phyloP scores from a whole-genome alignment of 305 asterid genomes.

The Nicotiana rustica region DNA sequence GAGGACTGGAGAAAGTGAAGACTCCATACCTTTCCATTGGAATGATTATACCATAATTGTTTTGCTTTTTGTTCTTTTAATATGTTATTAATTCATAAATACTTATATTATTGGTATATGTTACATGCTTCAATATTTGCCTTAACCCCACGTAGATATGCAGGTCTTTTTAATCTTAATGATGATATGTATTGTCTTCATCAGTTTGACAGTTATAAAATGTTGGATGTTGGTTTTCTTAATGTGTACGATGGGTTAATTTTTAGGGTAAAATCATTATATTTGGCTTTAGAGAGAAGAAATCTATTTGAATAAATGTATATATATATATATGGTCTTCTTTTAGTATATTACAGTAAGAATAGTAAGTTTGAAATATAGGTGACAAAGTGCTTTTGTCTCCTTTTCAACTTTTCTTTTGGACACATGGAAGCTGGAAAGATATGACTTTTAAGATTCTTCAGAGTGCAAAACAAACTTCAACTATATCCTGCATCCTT shows the following conservation, averaged over 20 bases:
- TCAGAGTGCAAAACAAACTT: slow-evolving; percentile 2
- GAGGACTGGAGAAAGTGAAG: slow-evolving; percentile 59
- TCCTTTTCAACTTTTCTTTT: slow-evolving; percentile 31
- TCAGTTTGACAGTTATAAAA: not conserved
- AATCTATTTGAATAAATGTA: not conserved
- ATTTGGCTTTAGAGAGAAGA: not conserved
- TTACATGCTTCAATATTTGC: slow-evolving; percentile 29
- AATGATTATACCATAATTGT: slow-evolving; percentile 92
- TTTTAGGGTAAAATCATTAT: slow-evolving; percentile 13
- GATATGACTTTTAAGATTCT: slow-evolving; percentile 37
- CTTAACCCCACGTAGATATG: slow-evolving; percentile 45
- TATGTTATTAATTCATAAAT: slow-evolving; percentile 39
- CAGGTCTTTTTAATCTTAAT: not conserved
- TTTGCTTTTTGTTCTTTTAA: slow-evolving; percentile 53
- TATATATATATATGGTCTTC: not conserved
- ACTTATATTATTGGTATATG: slow-evolving; percentile 34
- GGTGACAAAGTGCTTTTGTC: slow-evolving; percentile 22
- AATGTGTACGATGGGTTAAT: not conserved
- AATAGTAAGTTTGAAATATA: slow-evolving; percentile 15
- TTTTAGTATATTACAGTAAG: not conserved
- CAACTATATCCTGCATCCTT: not conserved
- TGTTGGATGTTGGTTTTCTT: not conserved
- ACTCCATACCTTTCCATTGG: slow-evolving; percentile 63
- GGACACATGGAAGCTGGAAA: slow-evolving; percentile 39
- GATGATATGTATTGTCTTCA: not conserved